Base-by-base conservation (phyloP, 768 basidiomycete species). In the Mrakia blollopis region DNA sequence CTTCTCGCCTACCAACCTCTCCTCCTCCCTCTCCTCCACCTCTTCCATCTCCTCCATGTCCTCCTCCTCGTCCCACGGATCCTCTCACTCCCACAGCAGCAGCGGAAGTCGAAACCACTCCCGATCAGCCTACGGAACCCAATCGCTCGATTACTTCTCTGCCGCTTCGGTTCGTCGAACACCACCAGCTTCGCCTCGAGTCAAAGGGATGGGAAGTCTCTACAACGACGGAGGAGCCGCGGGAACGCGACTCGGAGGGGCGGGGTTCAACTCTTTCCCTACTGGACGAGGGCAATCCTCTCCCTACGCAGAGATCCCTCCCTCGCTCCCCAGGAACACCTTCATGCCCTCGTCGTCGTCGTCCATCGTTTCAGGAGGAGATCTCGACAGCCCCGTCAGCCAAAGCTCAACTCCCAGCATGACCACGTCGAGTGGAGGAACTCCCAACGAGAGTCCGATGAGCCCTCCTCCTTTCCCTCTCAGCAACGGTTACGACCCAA, bases 361-460 rank as follows among this genome's bases (percentile, higher is more conserved):
- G 28, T 72, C 47, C 14, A 30, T 72, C 21, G 13, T 23, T 13
- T 2, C 71, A 18, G 52, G 37, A 21, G 65, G 65, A 13, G 65
- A 72, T 52, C 47, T 60, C 35, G 54, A 47, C 52, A 52, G 47
- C 23, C 69, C 69, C 23, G 44, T 32, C 25, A 72, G 71, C 35
- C 71, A 72, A 23, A 52, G 47, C 57, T 65, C 73, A 14, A 76
- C 75, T 39, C 75, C 75, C 13, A 69, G 54, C 52, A 52, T 76
- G 32, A 50, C 57, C 0, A 35, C 68, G 7, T 76, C 75, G 23
- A 62, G 57, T 44, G 35, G 54, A 28, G 71, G 71, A 30, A 76
- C 75, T 3, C 75, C 75, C 21, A 30, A 44, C 73, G 73, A 74
- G 39, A 69, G 65, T n/a, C 75, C 75, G 16, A 76, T 76, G 68